Evolutionary conservation across 2,329 filamentous ascomycete genomes (phyloP).

Genomic region (Aspergillus ruber): DNA sequence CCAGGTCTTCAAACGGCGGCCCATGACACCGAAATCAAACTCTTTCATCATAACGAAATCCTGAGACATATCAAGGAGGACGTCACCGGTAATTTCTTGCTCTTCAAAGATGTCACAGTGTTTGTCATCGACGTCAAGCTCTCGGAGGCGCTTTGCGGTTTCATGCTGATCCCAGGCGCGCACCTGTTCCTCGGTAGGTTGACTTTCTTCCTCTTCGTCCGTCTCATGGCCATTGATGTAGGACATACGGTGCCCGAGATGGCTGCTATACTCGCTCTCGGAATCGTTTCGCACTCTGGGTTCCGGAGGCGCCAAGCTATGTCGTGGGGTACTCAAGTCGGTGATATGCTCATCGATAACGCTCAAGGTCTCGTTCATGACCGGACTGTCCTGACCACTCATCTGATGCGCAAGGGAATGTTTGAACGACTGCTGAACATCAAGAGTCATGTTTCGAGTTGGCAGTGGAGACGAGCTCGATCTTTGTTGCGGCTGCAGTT

Average conservation of each 20-base stretch:
- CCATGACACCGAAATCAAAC: slow-evolving; percentile 87
- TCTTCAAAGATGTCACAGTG: slow-evolving; percentile 94
- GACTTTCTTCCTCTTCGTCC: slow-evolving; percentile 76
- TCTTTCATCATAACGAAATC: slow-evolving; percentile 92
- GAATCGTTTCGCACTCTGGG: slow-evolving; percentile 63
- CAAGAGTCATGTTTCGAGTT: slow-evolving; percentile 27
- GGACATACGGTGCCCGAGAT: slow-evolving; percentile 68
- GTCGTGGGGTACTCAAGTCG: slow-evolving; percentile 62
- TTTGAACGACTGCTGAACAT: slow-evolving; percentile 40
- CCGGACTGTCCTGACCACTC: slow-evolving; percentile 59
- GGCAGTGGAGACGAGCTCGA: slow-evolving; percentile 33
- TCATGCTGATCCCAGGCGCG: slow-evolving; percentile 71
- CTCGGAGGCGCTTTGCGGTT: slow-evolving; percentile 84
- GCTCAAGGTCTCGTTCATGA: slow-evolving; percentile 89
- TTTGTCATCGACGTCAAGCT: slow-evolving; percentile 73
- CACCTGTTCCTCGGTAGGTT: slow-evolving; percentile 68
- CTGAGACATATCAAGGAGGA: slow-evolving; percentile 90
- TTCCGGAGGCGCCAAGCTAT: slow-evolving; percentile 46
- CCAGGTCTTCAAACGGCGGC: slow-evolving; percentile 85
- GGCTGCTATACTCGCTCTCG: slow-evolving; percentile 82
- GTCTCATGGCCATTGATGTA: slow-evolving; percentile 94
- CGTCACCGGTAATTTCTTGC: slow-evolving; percentile 92
- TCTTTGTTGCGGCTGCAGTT: slow-evolving; percentile 14
- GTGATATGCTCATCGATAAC: slow-evolving; percentile 98
- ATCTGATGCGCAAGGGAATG: slow-evolving; percentile 46